These are phyloP conservation scores for Puccinia horiana DNA, from an alignment of 1,284 basidiomycete genomes.

Conservation along the genomic window DNA sequence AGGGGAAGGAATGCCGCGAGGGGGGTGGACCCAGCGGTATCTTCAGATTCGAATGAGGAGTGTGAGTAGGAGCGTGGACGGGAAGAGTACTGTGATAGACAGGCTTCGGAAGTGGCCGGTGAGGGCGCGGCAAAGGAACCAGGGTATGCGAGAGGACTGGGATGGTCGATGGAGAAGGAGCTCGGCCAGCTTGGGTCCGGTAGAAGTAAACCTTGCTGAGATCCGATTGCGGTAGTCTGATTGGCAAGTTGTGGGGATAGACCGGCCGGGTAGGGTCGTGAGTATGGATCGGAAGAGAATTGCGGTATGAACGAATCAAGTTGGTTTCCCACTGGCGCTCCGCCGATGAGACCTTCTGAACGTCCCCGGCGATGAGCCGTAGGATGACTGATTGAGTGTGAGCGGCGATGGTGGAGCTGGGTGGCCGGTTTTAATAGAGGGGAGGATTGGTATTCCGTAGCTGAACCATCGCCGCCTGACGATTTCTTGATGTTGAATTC, in stretches of 20 bases:
- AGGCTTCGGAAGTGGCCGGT: background rate
- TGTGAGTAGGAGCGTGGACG: conserved; percentile 18
- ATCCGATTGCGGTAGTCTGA: background rate
- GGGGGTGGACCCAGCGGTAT: background rate
- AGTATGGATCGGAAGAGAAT: background rate
- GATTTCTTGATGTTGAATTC: background rate
- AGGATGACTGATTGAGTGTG: conserved; percentile 32
- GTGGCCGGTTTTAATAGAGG: background rate
- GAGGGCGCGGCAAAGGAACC: background rate
- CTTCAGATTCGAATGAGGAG: conserved; percentile 27
- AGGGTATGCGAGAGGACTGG: background rate
- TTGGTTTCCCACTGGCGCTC: background rate
- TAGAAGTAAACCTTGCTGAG: background rate
- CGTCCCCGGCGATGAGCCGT: conserved; percentile 18
- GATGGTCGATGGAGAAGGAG: background rate
- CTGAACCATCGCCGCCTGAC: background rate
- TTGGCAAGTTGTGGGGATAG: background rate
- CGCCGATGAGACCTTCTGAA: background rate
- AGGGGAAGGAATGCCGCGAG: background rate
- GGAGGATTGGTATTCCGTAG: background rate
- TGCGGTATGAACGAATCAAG: background rate
- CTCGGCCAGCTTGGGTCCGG: background rate
- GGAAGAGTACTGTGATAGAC: background rate
- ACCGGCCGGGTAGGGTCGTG: background rate
- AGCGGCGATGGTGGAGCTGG: background rate